Evolutionary conservation across 441 rosid genomes (phyloP), one percentile per base, ranked within the genome.

Genomic region (Croton laevigatus): DNA sequence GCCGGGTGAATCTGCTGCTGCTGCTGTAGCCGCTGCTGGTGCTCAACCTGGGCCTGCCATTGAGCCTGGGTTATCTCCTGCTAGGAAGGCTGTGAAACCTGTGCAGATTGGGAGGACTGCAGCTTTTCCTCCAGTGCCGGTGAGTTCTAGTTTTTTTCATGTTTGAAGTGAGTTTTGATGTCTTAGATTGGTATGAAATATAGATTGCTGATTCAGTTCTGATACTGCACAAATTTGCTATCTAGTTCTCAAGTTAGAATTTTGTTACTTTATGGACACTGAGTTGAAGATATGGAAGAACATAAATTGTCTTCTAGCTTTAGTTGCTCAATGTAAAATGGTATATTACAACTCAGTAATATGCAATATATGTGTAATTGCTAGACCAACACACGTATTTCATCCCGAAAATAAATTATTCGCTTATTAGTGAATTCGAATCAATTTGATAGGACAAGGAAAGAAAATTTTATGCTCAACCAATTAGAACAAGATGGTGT

Each of bases 1-100:
- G 61, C 93, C 91, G 0, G 97, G 91, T 23, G 98, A 93, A 73
- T 86, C 90, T 46, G 86, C 85, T 10, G 58, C 74, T 59, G 76
- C 76, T 37, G 62, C 67, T 17, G 80, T 79, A 0, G 64, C 88
- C 16, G 27, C 71, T 12, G 59, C 74, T 0, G 73, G 78, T 16
- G 68, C 86, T 76, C 89, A 80, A 67, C 37, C 85, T 53, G 53
- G 77, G 2, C 75, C 61, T 8, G 62, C 76, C 9, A 68, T 34
- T 32, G 72, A 68, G 16, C 83, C 91, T 12, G 72, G 78, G 60
- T 71, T 78, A 68, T 93, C 93, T 60, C 91, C 89, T 0, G 83
- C 63, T 65, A 87, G 76, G 0, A 89, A 83, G 79, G 78, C 72
- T 54, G 81, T 61, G 2, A 92, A 85, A 38, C 78, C 91, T 16